Base-by-base conservation (phyloP, 192 early-diverging fungal species). In the Umbelopsis isabellina region DNA sequence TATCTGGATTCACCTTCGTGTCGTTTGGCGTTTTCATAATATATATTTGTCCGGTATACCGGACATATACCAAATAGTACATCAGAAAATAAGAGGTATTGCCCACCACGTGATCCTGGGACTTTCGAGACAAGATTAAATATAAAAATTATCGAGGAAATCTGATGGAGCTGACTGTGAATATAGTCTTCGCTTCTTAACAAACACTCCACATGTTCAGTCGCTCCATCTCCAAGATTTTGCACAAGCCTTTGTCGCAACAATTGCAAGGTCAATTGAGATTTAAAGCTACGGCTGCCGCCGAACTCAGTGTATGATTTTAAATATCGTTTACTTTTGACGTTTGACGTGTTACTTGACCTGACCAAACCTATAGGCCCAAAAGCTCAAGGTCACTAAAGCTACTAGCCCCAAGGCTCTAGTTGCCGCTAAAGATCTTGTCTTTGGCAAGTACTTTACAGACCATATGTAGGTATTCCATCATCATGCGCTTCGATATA, bases 361-460 rank as follows among this genome's bases (percentile, higher is more conserved):
- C 4, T 53, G 27, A 30, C 1, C 27, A 25, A 11, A 25, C 67
- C 33, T 23, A 33, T 37, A 77, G 75, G 75, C 75, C 5, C 46
- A 37, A 33, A 69, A 72, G 46, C 37, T 80, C 23, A 67, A 68
- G 11, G 33, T 80, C 4, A 70, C 22, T 2, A 75, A 72, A 22
- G 10, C 71, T 37, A 49, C 65, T 10, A 12, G 37, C 25, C 67
- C 80, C 45, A 91, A 91, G 76, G 69, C 87, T n/a, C 77, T 89
- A 20, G 74, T 86, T 61, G 80, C 86, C 22, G 83, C 86, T 70
- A 80, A 87, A 49, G 73, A 91, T 25, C 82, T 99, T 49, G 82
- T 91, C 27, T 98, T 99, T 80, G 97, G 97, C 49, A 84, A 91
- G 69, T 86, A 88, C 30, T 98, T 97, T 66, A 87, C 95, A 13